Conservation (phyloP, 169 alveolate species). For the Miamiensis avidus region DNA sequence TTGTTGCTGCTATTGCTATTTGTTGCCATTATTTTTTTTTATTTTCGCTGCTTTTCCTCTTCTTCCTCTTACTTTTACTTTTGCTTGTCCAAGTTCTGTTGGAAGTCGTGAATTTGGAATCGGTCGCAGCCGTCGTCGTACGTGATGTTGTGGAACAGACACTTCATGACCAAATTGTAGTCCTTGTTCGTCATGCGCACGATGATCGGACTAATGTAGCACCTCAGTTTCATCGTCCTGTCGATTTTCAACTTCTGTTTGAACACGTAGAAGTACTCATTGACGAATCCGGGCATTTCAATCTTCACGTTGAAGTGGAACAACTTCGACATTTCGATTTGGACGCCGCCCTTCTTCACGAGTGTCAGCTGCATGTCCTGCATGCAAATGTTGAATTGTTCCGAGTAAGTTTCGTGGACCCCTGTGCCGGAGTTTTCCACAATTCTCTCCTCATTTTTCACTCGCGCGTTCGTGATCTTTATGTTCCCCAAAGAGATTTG, state of each 20-base stretch:
- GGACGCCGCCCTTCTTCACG: slow-evolving; percentile 2
- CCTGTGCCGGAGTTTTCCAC: neutral
- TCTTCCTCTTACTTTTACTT: slow-evolving; percentile 21
- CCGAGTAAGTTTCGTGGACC: slow-evolving; percentile 29
- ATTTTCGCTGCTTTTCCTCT: neutral
- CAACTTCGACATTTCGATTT: slow-evolving; percentile 34
- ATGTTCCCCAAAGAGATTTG: slow-evolving; percentile 44
- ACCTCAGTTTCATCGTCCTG: slow-evolving; percentile 19
- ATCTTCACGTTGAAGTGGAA: slow-evolving; percentile 40
- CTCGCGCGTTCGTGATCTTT: slow-evolving; percentile 26
- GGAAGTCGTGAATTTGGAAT: slow-evolving; percentile 29
- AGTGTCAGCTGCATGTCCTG: slow-evolving; percentile 24
- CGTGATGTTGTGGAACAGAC: slow-evolving; percentile 45
- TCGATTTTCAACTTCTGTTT: slow-evolving; percentile 9
- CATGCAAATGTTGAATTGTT: slow-evolving; percentile 26
- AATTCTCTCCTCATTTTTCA: slow-evolving; percentile 10
- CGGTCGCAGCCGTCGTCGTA: slow-evolving; percentile 49
- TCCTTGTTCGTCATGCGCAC: slow-evolving; percentile 35
- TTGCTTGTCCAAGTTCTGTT: slow-evolving; percentile 19
- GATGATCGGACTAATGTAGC: slow-evolving; percentile 35
- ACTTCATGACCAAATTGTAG: slow-evolving; percentile 42
- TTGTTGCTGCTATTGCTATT: neutral
- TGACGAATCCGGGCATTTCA: slow-evolving; percentile 24
- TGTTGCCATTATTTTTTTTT: too few species aligned
- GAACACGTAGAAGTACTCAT: slow-evolving; percentile 17